Evolutionary conservation across 495 filamentous ascomycete genomes (phyloP).

Genomic region (Aspergillus bertholletiae): DNA sequence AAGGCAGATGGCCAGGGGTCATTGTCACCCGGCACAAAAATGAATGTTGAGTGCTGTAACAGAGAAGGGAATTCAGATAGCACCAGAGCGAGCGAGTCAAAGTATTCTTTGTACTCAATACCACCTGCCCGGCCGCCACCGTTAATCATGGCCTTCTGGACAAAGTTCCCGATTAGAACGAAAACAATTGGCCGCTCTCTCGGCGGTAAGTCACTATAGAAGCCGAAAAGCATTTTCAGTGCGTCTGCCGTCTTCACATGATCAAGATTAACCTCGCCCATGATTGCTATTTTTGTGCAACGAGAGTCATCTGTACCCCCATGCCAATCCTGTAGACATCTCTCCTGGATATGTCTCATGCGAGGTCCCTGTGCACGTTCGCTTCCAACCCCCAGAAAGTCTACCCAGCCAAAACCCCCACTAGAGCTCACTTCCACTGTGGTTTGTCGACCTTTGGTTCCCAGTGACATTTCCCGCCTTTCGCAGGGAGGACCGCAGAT

Average conservation of each 20-base stretch:
- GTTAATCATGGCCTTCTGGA: slow-evolving; percentile 62
- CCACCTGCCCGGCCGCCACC: slow-evolving; percentile 64
- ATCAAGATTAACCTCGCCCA: slow-evolving; percentile 84
- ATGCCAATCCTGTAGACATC: slow-evolving; percentile 24
- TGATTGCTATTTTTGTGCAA: slow-evolving; percentile 59
- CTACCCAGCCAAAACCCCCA: slow-evolving; percentile 92
- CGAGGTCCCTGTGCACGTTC: slow-evolving; percentile 77
- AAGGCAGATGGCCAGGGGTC: slow-evolving; percentile 92
- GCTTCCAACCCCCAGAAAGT: slow-evolving; percentile 88
- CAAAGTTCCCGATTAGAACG: slow-evolving; percentile 82
- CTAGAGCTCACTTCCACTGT: slow-evolving; percentile 54
- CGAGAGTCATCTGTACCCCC: slow-evolving; percentile 25
- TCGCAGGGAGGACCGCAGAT: slow-evolving; percentile 90
- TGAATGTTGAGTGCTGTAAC: slow-evolving; percentile 73
- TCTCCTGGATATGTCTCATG: slow-evolving; percentile 74
- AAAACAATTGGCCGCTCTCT: slow-evolving; percentile 68
- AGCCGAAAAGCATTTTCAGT: slow-evolving; percentile 65
- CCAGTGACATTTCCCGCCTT: slow-evolving; percentile 72
- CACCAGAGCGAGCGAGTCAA: slow-evolving; percentile 77
- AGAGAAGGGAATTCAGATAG: slow-evolving; percentile 84
- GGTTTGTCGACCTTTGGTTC: slow-evolving; percentile 55
- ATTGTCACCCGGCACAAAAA: slow-evolving; percentile 94
- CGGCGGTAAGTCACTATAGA: slow-evolving; percentile 52
- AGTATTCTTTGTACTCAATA: slow-evolving; percentile 93
- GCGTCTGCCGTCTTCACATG: slow-evolving; percentile 72